Conservation (phyloP, 192 early-diverging fungal genomes). For the Coemansia sp. region DNA sequence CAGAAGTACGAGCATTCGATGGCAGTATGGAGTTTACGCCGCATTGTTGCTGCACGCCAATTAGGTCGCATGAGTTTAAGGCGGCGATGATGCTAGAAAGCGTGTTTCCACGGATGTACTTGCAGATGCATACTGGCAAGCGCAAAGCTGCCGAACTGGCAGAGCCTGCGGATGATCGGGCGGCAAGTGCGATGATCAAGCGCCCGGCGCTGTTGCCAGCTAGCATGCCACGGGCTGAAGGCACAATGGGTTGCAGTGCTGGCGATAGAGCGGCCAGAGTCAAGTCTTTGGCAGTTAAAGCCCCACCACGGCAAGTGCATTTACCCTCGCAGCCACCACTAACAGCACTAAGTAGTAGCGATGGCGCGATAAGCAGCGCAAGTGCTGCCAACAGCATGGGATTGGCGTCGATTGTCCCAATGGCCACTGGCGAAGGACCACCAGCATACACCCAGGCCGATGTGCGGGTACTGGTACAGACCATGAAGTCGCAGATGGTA, state of each 20-base stretch:
- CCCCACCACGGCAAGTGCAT: background rate
- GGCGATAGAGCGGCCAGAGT: slow-evolving; percentile 11
- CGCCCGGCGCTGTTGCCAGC: slow-evolving; percentile 16
- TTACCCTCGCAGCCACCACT: background rate
- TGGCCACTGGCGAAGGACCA: slow-evolving; percentile 5
- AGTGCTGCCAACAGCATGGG: background rate
- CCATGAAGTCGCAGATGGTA: slow-evolving; percentile 35
- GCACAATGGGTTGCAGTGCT: background rate
- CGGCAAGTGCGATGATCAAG: slow-evolving; percentile 9
- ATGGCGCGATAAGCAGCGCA: background rate
- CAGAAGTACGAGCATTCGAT: slow-evolving; percentile 35
- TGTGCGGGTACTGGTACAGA: slow-evolving; percentile 23
- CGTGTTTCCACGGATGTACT: slow-evolving; percentile 39
- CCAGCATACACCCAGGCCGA: slow-evolving; percentile 30
- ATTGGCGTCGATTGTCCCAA: slow-evolving; percentile 17
- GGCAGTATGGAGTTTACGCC: slow-evolving; percentile 33
- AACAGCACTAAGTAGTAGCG: too few species aligned
- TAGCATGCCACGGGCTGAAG: background rate
- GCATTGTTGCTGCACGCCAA: slow-evolving; percentile 33
- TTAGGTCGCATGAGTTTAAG: slow-evolving; percentile 22
- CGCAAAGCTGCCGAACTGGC: slow-evolving; percentile 22
- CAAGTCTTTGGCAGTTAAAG: slow-evolving; percentile 23
- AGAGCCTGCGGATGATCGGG: slow-evolving; percentile 2
- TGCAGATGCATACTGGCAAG: slow-evolving; percentile 28
- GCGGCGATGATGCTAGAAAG: slow-evolving; percentile 41